These are phyloP conservation scores for Penicillium sumatraense DNA, from an alignment of 2,329 filamentous ascomycete species.

Conservation along the genomic window DNA sequence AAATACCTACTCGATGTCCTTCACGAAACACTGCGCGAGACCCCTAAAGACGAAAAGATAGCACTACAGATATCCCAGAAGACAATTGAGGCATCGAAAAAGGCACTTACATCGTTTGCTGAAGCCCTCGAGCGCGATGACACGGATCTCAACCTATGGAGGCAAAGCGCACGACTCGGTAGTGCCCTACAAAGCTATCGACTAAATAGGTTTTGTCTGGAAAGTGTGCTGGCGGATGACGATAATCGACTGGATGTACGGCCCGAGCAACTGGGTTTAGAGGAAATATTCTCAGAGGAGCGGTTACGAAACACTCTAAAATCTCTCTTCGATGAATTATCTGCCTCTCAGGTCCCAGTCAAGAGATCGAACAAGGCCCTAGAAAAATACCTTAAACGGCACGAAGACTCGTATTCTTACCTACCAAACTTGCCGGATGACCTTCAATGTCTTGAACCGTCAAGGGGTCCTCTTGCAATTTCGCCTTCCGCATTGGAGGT, in stretches of 20 bases:
- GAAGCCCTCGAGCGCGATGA: constrained; percentile 69
- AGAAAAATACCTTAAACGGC: constrained; percentile 56
- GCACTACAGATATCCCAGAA: constrained; percentile 20
- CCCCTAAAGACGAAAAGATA: constrained; percentile 19
- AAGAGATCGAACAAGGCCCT: constrained; percentile 57
- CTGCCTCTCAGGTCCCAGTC: constrained; percentile 56
- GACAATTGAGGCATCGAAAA: constrained; percentile 42
- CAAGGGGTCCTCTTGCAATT: constrained; percentile 42
- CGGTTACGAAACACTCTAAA: constrained; percentile 55
- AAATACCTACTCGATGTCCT: constrained; percentile 84
- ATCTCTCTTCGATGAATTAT: constrained; percentile 60
- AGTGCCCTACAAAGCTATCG: constrained; percentile 62
- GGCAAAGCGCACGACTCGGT: constrained; percentile 62
- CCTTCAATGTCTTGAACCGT: constrained; percentile 33
- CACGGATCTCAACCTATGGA: constrained; percentile 67
- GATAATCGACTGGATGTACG: constrained; percentile 60
- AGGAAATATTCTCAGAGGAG: constrained; percentile 59
- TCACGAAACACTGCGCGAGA: constrained; percentile 53
- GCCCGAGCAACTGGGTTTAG: constrained; percentile 61
- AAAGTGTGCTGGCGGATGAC: constrained; percentile 66
- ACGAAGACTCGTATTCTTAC: constrained; percentile 59
- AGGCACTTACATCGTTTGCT: constrained; percentile 60
- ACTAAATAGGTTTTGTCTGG: constrained; percentile 64
- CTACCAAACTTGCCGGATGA: constrained; percentile 42
- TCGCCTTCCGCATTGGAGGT: constrained; percentile 45